Evolutionary conservation across 306 rosid genomes (phyloP).

Genomic region (Trifolium repens): DNA sequence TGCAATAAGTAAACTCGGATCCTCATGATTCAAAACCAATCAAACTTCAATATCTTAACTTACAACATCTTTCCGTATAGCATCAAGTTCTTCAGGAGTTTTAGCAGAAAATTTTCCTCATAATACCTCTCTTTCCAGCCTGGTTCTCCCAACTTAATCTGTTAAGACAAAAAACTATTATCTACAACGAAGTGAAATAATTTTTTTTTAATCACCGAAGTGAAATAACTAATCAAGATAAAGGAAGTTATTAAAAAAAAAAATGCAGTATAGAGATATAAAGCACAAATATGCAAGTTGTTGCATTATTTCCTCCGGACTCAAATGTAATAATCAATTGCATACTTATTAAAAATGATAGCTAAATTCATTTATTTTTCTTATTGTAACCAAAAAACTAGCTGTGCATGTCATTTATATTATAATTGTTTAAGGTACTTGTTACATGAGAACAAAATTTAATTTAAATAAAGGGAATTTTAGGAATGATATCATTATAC

Average conservation of each 20-base stretch:
- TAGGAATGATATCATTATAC: no score
- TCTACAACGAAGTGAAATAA: neutral
- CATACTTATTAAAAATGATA: no score
- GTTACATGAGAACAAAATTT: no score
- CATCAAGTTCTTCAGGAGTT: constrained; percentile 88
- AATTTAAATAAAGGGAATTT: no score
- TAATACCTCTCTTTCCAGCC: constrained; percentile 99
- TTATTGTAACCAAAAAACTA: no score
- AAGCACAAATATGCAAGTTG: neutral
- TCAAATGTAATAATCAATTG: no score
- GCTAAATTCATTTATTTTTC: no score
- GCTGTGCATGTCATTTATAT: no score
- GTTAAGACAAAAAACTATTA: constrained; percentile 20
- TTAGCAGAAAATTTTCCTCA: constrained; percentile 72
- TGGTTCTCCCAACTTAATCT: constrained; percentile 85
- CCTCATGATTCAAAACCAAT: constrained; percentile 29
- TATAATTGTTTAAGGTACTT: no score
- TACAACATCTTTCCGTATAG: constrained; percentile 85
- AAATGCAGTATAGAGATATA: no score
- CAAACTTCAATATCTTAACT: constrained; percentile 46
- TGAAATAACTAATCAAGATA: neutral
- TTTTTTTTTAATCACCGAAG: no score
- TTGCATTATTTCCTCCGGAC: no score
- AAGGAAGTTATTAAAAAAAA: neutral
- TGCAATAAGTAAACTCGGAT: constrained; percentile 39